Base-by-base conservation (phyloP, 495 filamentous ascomycete genomes). In the Astrothelium macrocarpum region DNA sequence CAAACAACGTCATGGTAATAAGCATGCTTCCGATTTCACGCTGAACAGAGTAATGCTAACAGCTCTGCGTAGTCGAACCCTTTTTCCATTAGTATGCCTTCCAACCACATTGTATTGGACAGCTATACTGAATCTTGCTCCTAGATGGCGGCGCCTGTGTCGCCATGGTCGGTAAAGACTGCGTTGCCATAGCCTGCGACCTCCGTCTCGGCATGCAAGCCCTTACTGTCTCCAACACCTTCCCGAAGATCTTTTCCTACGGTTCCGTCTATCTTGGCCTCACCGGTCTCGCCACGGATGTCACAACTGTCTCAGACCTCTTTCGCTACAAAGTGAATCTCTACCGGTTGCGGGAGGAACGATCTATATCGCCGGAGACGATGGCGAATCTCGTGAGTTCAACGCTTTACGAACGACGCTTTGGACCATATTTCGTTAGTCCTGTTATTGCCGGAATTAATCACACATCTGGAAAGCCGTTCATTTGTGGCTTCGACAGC, bases 321-420 rank as follows among this genome's bases (percentile, higher is more conserved):
- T 94, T 98, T 83, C 91, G 94, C 71, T 97, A 94, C 83, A 98
- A 98, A 81, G 91, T 96, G 71, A 98, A 98, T 82, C 92, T 98
- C 90, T 98, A 98, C 85, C 90, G 94, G 43, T 85, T 98, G 69
- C 90, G 94, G 71, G 94, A 98, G 79, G 94, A 97, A 80, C 91
- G 94, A 68, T 81, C 89, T 77, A 97, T 97, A 79, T 86, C 89
- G 45, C 94, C 94, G 23, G 81, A 89, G 77, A 98, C 94, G 56
- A 86, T 97, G 78, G 93, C 94, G 73, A 96, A 97, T 80, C 85
- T 98, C 60, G 93, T 98, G 71, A 90, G 85, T 72, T 88, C 84
- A 65, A 85, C 82, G 64, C 80, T 98, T 71, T 98, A 98, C 80
- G 94, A 98, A 82, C 85, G 82, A 67, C 85, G 94, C 66, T 98